Conservation (phyloP, 2,329 filamentous ascomycete genomes). For the Exophiala aquamarina region DNA sequence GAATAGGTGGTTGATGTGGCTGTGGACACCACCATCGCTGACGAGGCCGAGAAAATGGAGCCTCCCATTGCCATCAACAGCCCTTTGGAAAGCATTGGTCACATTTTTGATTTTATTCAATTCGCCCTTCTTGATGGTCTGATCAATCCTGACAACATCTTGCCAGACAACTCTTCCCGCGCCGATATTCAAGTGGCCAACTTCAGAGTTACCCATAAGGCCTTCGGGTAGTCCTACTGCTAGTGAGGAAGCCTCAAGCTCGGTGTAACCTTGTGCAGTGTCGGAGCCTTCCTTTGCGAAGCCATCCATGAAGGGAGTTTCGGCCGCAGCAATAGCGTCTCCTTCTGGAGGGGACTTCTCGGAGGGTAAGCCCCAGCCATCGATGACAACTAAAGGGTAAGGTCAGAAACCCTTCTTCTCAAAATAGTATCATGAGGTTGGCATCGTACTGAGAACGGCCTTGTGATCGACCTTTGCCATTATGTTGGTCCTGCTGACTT, state of each 20-base stretch:
- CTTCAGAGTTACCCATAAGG: constrained; percentile 98
- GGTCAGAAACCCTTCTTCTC: constrained; percentile 19
- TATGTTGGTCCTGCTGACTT: constrained; percentile 29
- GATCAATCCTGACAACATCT: constrained; percentile 94
- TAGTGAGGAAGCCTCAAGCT: constrained; percentile 92
- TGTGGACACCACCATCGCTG: constrained; percentile 94
- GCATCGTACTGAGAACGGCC: constrained; percentile 62
- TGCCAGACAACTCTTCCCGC: constrained; percentile 98
- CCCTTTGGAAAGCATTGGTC: constrained; percentile 72
- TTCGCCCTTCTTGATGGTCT: constrained; percentile 82
- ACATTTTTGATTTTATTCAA: constrained; percentile 75
- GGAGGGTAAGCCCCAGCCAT: constrained; percentile 91
- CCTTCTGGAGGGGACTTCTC: constrained; percentile 80
- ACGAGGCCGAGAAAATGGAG: constrained; percentile 90
- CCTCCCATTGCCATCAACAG: constrained; percentile 84
- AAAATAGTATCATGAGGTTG: constrained; percentile 25
- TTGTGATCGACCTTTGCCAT: constrained; percentile 71
- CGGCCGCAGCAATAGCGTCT: constrained; percentile 90
- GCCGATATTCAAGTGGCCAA: constrained; percentile 97
- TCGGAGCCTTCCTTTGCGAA: constrained; percentile 68
- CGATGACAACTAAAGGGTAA: constrained; percentile 80
- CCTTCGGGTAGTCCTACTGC: constrained; percentile 95
- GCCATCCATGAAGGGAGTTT: constrained; percentile 92
- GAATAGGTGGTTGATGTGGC: constrained; percentile 91
- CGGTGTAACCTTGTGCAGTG: constrained; percentile 78